Conservation (phyloP, 176 grass and related monocot species). For the Oryza meyeriana region DNA sequence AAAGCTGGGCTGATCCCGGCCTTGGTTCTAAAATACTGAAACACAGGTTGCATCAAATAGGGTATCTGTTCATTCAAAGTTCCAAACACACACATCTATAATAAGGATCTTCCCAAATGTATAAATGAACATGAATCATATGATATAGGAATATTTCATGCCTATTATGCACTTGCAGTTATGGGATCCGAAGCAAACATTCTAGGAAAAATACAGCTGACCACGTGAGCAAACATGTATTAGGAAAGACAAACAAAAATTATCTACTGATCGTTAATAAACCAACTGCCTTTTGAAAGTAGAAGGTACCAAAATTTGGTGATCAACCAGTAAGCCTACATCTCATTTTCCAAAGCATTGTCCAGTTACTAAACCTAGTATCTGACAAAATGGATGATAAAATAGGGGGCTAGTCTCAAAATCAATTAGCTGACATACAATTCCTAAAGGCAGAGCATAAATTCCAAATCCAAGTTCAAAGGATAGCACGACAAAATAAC, state of each 20-base stretch:
- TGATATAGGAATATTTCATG: background rate
- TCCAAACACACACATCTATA: background rate
- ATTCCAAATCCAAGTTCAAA: background rate
- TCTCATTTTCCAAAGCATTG: background rate
- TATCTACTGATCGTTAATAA: slow-evolving; percentile 19
- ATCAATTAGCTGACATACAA: background rate
- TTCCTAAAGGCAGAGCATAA: background rate
- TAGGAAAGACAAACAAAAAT: background rate
- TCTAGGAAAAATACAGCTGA: background rate
- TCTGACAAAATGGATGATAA: background rate
- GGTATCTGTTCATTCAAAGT: too few relatives aligned
- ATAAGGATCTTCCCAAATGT: background rate
- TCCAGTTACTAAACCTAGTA: slow-evolving; percentile 6
- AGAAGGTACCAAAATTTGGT: background rate
- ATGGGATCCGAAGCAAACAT: background rate
- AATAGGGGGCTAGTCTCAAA: background rate
- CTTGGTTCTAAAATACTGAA: too few relatives aligned
- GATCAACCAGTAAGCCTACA: background rate
- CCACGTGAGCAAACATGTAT: background rate
- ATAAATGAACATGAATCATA: background rate
- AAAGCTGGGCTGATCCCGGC: too few relatives aligned
- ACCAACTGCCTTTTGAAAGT: background rate
- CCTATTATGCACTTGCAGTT: background rate
- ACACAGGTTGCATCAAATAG: background rate
- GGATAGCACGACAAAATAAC: background rate